A percentile compares a stretch with the other conserved stretches of the same genome.
These are phyloP conservation scores for Luffa aegyptiaca DNA, from an alignment of 306 rosid genomes.

Conservation along the genomic window DNA sequence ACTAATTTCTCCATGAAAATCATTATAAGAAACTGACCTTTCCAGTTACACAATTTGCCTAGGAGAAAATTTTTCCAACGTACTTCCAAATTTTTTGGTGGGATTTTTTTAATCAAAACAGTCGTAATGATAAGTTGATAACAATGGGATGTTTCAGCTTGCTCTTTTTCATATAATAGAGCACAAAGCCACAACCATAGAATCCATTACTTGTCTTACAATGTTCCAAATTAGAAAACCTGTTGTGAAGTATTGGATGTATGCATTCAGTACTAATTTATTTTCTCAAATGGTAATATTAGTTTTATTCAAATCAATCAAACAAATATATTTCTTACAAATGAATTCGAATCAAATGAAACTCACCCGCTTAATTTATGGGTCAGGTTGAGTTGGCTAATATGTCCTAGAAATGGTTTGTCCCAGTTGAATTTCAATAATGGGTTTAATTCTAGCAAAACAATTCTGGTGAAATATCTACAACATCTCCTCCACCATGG, in stretches of 20 bases:
- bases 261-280: not conserved
- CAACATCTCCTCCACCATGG: not conserved
- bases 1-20: not conserved
- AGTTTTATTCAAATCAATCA: not conserved
- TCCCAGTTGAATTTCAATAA: not conserved
- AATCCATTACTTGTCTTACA: not conserved
- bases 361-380: not conserved
- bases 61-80: not conserved
- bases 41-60: not conserved
- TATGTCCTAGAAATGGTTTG: not conserved
- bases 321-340: not conserved
- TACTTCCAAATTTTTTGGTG: not conserved
- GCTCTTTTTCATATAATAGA: not conserved
- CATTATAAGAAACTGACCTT: not conserved
- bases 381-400: not conserved
- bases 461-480: not conserved
- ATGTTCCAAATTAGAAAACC: not conserved
- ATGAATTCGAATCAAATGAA: not conserved
- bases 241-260: not conserved
- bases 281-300: not conserved
- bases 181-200: not conserved
- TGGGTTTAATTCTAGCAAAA: not conserved
- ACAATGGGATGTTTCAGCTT: not conserved
- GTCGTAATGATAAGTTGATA: not conserved
- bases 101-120: not conserved